A percentile compares a stretch with the other conserved stretches of the same genome.
phyloP scores from a whole-genome alignment of 257 asterid species.

The Jacaranda mimosifolia region DNA sequence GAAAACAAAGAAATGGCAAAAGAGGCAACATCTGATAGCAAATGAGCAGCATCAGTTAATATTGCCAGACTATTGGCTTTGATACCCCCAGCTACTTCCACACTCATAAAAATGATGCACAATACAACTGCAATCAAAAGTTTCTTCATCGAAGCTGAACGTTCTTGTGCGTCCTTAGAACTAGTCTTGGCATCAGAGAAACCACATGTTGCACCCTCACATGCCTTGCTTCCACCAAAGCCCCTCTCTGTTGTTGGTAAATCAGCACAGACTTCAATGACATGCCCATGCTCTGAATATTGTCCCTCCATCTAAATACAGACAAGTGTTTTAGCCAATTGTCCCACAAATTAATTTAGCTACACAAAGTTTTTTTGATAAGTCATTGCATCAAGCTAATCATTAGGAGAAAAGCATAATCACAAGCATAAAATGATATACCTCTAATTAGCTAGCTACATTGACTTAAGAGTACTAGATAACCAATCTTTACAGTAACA shows the following conservation, averaged over 20 bases:
- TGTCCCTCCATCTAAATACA: conserved; percentile 69
- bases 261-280: conserved; percentile 61
- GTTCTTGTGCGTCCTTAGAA: conserved; percentile 74
- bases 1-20: conserved; percentile 91
- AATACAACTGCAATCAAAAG: conserved; percentile 71
- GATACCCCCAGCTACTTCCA: conserved; percentile 85
- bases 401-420: not conserved
- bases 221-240: conserved; percentile 56
- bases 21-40: conserved; percentile 91
- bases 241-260: conserved; percentile 48
- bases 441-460: conserved; percentile 3
- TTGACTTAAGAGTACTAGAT: not conserved
- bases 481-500: not conserved
- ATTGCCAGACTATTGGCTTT: conserved; percentile 93
- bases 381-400: not conserved
- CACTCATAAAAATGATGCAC: conserved; percentile 80
- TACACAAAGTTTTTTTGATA: not conserved
- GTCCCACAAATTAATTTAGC: not conserved
- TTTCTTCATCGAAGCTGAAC: conserved; percentile 77
- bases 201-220: conserved; percentile 85
- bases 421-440: conserved; percentile 1
- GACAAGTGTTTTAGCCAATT: conserved; percentile 10
- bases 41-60: conserved; percentile 90
- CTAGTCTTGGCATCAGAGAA: conserved; percentile 71
- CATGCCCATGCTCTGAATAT: conserved; percentile 53